Base-by-base conservation (phyloP, 2,329 filamentous ascomycete genomes). In the Eurotiales sp. region DNA sequence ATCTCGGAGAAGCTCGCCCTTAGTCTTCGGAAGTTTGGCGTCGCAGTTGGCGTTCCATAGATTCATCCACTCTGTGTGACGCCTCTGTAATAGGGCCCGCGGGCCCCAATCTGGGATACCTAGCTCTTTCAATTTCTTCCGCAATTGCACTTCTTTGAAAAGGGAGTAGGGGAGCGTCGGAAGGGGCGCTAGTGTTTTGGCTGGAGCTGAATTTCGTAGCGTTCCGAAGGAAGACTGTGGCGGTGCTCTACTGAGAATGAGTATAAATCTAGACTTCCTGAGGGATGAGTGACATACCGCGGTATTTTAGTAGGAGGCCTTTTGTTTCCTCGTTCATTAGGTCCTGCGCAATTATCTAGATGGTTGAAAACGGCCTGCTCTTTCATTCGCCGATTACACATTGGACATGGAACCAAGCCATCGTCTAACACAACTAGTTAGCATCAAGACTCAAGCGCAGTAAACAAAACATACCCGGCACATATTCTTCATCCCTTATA, bases 11-110 rank as follows among this genome's bases (percentile, higher is more conserved):
- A 99, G 69, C 52, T 93, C 85, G 6, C 72, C 64, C 56, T 88
- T 89, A 10, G 77, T 76, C 64, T 86, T 87, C 0, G 90, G 90
- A 1, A 76, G 75, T 30, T 80, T 81, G 2, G 91, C 87, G 68
- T 99, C 93, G 70, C 90, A 96, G 65, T 99, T 99, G 10, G 95
- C 88, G 67, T 99, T 99, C 87, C 90, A 96, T 15, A 99, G 73
- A 32, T 93, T 96, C 46, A 93, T 79, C 91, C 91, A 99, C 69
- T 99, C 93, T 21, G 82, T 88, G 63, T 97, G 91, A 15, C 95
- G 82, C 58, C 79, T 81, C 65, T 92, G 86, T 49, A 97, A 75
- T 1, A 91, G 76, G 41, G 78, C 73, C 41, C 86, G 86, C 0
- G 78, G 70, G 1, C 93, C 93, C 54, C 73, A 77, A 8, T 77